Percentiles rank a stretch among this genome's conserved stretches.
phyloP scores from a whole-genome alignment of 2,329 filamentous ascomycete species.

The Colletotrichum navitas region DNA sequence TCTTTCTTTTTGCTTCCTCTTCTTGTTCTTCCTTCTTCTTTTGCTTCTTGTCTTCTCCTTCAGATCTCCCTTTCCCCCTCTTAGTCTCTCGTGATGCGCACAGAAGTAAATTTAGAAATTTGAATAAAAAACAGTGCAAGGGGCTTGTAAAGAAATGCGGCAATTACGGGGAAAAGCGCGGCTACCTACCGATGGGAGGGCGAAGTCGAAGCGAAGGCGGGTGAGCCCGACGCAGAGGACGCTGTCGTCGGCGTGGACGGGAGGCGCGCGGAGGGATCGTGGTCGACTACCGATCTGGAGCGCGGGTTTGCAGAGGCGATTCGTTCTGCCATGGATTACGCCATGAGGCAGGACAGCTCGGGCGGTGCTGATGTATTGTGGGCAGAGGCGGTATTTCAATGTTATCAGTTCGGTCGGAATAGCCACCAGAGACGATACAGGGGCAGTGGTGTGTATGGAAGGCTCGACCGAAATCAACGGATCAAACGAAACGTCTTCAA shows the following conservation, averaged over 20 bases:
- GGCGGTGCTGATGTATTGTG: conserved; percentile 28
- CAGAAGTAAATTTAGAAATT: too few relatives aligned
- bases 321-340: conserved; percentile 78
- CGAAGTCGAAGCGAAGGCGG: conserved; percentile 38
- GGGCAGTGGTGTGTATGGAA: neutral
- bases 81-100: conserved; percentile 15
- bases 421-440: conserved; percentile 13
- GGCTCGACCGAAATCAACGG: conserved; percentile 35
- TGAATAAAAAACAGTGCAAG: conserved; percentile 7
- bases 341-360: conserved; percentile 64
- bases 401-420: conserved; percentile 18
- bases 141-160: conserved; percentile 13
- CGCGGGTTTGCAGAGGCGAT: conserved; percentile 62
- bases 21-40: neutral
- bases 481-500: conserved; percentile 22
- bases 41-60: conserved; percentile 2
- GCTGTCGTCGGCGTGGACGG: conserved; percentile 53
- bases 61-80: conserved; percentile 1
- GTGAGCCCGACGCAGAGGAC: conserved; percentile 37
- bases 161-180: conserved; percentile 10
- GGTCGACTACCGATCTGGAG: conserved; percentile 67
- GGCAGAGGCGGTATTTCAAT: conserved; percentile 25
- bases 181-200: conserved; percentile 42
- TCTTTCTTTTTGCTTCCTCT: neutral
- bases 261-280: conserved; percentile 65